Evolutionary conservation across 2,329 filamentous ascomycete species (phyloP), one percentile per base, ranked within the genome.

Genomic region (Phialophora macrospora): DNA sequence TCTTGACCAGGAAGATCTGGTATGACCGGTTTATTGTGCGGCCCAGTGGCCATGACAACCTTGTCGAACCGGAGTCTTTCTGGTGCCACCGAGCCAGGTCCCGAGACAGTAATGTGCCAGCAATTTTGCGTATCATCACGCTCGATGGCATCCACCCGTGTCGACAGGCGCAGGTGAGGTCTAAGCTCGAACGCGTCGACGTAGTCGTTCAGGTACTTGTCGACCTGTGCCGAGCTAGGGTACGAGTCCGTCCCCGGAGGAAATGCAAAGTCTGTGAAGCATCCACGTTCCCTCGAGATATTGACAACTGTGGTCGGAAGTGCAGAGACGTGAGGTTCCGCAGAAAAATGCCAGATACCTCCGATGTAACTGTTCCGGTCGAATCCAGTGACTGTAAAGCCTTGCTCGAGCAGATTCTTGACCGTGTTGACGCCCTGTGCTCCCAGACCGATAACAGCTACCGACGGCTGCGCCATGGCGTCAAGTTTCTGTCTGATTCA

Each of bases 341-440:
- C 73, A 12, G 75, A 80, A 60, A 77, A 81, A 55, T 78, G 75
- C 80, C 80, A 83, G 0, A 82, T 70, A 0, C 80, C 80, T 11
- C 80, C 80, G n/a, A 81, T 70, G 58, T 76, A 77, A 57, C 71
- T 66, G 59, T 77, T 78, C 20, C 76, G 72, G 56, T 82, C 81
- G 52, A 82, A 82, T 2, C 76, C 80, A 1, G 77, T 74, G 5
- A 77, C 80, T 4, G 79, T 70, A 56, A 82, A 82, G 8, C 80
- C 79, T 71, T 80, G 79, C 63, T 82, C 80, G 1, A 77, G 71
- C 22, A 82, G 68, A 38, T 78, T 78, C 70, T 82, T 82, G 62
- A 80, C 73, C 14, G 80, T 74, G 24, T 76, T 73, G 11, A 80
- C 74, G 46, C 80, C 79, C 7, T 78, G 71, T 0, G 73, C 74